Percentiles rank a stretch among this genome's conserved stretches.
Evolutionary conservation across 495 filamentous ascomycete genomes (phyloP).

Genomic region (Penicillium soppii): DNA sequence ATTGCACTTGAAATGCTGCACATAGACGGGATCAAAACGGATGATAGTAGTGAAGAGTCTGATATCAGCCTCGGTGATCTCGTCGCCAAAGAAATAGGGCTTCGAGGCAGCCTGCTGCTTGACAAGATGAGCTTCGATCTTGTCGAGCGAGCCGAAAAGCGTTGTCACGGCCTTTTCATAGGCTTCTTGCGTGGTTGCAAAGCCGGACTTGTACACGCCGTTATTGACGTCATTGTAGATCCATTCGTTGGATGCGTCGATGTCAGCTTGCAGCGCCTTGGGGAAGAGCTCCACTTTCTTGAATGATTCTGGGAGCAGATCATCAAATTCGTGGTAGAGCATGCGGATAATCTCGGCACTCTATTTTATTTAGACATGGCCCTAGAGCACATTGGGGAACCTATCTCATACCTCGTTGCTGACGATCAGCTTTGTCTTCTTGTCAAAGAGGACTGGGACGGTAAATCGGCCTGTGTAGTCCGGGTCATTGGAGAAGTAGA

Average conservation of each 20-base stretch:
- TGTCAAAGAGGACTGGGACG: conserved; percentile 63
- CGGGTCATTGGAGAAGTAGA: conserved; percentile 61
- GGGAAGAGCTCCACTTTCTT: conserved; percentile 67
- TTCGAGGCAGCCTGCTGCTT: conserved; percentile 35
- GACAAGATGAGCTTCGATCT: conserved; percentile 64
- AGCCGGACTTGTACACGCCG: conserved; percentile 78
- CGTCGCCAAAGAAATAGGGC: conserved; percentile 66
- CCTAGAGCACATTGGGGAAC: background rate
- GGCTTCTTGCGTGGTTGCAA: conserved; percentile 72
- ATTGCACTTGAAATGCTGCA: conserved; percentile 95
- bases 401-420: conserved; percentile 51
- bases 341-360: conserved; percentile 64
- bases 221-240: conserved; percentile 84
- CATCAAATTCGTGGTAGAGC: conserved; percentile 74
- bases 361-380: conserved; percentile 14
- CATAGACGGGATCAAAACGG: conserved; percentile 85
- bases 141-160: conserved; percentile 72
- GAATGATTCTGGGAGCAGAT: conserved; percentile 56
- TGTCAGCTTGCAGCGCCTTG: conserved; percentile 52
- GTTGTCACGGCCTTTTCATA: conserved; percentile 66
- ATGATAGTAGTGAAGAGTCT: conserved; percentile 80
- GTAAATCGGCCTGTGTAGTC: conserved; percentile 61
- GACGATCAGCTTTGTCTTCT: conserved; percentile 56
- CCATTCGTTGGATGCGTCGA: conserved; percentile 79
- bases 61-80: conserved; percentile 79